phyloP scores from a whole-genome alignment of 345 rosid genomes.

The Salix viminalis region DNA sequence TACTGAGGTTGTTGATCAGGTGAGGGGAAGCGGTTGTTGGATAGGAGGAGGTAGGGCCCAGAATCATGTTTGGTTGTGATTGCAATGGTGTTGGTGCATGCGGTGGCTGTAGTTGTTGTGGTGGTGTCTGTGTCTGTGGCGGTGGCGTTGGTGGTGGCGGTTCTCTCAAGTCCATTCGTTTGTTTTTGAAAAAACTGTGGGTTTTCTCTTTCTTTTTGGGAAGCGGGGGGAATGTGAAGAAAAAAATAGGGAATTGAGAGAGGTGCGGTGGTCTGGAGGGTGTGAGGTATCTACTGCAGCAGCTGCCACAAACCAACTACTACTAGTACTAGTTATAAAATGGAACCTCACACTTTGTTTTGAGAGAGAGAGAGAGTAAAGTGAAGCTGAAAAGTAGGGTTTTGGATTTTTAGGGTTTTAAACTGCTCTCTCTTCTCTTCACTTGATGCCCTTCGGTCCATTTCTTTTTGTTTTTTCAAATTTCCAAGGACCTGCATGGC shows the following conservation, averaged over 20 bases:
- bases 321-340: background rate
- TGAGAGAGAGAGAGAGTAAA: background rate
- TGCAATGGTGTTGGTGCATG: background rate
- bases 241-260: background rate
- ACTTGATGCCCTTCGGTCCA: too few relatives aligned
- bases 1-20: conserved; percentile 16
- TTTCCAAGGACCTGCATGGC: too few relatives aligned
- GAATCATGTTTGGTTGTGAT: conserved; percentile 15
- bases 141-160: conserved; percentile 10
- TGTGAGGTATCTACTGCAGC: background rate
- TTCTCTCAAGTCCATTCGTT: conserved; percentile 17
- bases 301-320: background rate
- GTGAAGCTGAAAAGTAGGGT: conserved; percentile 1
- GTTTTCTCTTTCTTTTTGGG: background rate
- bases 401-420: conserved; percentile 6
- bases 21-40: background rate
- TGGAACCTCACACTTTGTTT: background rate
- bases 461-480: too few relatives aligned
- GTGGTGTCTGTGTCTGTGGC: conserved; percentile 4
- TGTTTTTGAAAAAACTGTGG: background rate
- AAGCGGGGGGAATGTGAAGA: background rate
- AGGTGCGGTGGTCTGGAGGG: background rate
- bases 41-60: conserved; percentile 9
- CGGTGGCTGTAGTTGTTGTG: conserved; percentile 7
- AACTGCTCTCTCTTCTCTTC: too few relatives aligned